Evolutionary conservation across 495 filamentous ascomycete genomes (phyloP), one percentile per base, ranked within the genome.

Genomic region (Usnea hakonensis): DNA sequence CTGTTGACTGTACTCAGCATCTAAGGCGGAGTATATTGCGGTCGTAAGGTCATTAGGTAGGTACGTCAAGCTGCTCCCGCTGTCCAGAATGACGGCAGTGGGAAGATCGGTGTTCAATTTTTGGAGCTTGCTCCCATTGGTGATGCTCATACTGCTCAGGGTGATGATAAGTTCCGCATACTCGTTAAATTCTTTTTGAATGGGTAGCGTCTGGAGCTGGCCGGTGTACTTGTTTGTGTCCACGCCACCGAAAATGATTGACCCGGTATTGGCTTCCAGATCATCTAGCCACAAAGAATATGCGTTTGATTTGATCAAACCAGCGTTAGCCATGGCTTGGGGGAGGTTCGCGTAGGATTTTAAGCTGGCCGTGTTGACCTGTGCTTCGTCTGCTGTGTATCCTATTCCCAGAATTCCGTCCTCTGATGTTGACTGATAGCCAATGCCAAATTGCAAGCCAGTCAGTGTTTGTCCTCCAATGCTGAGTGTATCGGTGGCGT

Each of bases 381-480:
- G 85, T 9, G 89, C 90, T 72, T 96, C 92, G 69, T 96, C 91
- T 53, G 83, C 68, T 2, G 81, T 64, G 68, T 97, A 97, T n/a
- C 93, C 92, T 64, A 98, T 90, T 37, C 94, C 94, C 53, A 98
- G 76, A 30, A 98, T 92, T 41, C 91, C 91, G 73, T 91, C 85
- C 61, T 69, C 57, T 14, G 89, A 90, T 26, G 76, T 80, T 44
- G 90, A 91, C 2, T 73, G 69, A 71, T 90, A 91, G 7, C 90
- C 94, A 65, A 97, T 79, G 23, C 93, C 94, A 71, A 97, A 94
- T 71, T 96, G 90, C 46, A 96, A 79, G 48, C 76, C 72, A 41
- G 77, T 73, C 46, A 98, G 68, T 17, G 70, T 83, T 43, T 77
- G 71, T 32, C 77, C 79, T 2, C 85, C 90, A 63, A 98, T 83